Evolutionary conservation across 139 green algal species (phyloP).

Genomic region (Tetradesmus lagerheimii): DNA sequence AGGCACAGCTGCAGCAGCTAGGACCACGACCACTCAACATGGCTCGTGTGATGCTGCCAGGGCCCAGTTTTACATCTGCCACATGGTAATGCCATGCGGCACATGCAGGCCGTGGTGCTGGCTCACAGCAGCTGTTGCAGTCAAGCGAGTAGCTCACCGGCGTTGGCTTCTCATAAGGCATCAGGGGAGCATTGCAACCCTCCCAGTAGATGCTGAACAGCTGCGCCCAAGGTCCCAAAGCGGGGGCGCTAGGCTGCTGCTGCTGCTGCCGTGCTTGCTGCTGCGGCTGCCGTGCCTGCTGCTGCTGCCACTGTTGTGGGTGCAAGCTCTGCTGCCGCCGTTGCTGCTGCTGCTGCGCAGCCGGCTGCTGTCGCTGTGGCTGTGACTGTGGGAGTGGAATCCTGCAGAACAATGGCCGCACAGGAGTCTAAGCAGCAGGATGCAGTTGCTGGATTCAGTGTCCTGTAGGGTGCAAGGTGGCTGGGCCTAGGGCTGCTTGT

Average conservation of each 20-base stretch:
- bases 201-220: neutral
- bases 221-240: neutral
- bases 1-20: no score
- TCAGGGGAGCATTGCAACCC: neutral
- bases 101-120: no score
- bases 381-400: neutral
- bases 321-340: neutral
- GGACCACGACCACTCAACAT: no score
- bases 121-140: no score
- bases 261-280: neutral
- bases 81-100: no score
- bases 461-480: neutral
- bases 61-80: no score
- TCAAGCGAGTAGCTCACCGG: no score
- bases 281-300: neutral
- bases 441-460: no score
- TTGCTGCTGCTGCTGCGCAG: conserved; percentile 4
- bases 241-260: neutral
- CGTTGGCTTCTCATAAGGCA: neutral
- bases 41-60: no score
- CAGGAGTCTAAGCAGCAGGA: no score
- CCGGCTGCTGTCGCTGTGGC: conserved; percentile 30
- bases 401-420: neutral
- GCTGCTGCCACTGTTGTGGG: conserved; percentile 3
- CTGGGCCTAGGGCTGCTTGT: no score